phyloP scores from a whole-genome alignment of 1,139 yeast genomes.

The Blastobotrys illinoisensis region DNA sequence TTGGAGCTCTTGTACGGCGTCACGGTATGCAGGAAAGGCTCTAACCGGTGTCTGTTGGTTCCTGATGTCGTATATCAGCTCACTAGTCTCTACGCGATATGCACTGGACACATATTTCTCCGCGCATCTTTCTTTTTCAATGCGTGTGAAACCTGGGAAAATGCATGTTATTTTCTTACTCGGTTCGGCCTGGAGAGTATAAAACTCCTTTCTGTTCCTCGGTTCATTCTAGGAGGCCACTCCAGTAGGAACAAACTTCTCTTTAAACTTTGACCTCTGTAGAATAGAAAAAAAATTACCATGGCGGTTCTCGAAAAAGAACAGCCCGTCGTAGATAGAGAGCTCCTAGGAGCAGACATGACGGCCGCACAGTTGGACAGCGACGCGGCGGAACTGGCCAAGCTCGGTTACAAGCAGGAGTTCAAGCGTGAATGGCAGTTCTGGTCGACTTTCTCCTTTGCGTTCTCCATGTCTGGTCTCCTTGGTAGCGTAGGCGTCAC shows the following conservation, averaged over 20 bases:
- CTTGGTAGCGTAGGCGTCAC: conserved; percentile 49
- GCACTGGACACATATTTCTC: neutral
- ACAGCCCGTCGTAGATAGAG: neutral
- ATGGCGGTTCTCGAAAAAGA: neutral
- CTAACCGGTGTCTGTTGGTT: neutral
- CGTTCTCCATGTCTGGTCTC: conserved; percentile 46
- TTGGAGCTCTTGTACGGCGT: neutral
- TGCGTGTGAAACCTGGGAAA: neutral
- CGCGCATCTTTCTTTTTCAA: neutral
- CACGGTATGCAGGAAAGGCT: neutral
- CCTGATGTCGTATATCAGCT: neutral
- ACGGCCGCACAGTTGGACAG: conserved; percentile 2
- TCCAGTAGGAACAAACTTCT: neutral
- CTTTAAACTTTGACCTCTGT: neutral
- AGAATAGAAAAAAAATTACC: neutral
- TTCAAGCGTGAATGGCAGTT: conserved; percentile 46
- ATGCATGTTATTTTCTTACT: neutral
- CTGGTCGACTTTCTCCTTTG: conserved; percentile 46
- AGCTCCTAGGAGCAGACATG: neutral
- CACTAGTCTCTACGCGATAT: neutral
- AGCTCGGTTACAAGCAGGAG: conserved; percentile 22
- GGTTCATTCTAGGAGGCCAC: no score
- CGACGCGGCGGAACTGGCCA: conserved; percentile 11
- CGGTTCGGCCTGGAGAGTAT: neutral
- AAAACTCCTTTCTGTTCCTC: neutral